Conservation (phyloP, 108 stramenopile species). For the Mayamaea pseudoterrestris region DNA sequence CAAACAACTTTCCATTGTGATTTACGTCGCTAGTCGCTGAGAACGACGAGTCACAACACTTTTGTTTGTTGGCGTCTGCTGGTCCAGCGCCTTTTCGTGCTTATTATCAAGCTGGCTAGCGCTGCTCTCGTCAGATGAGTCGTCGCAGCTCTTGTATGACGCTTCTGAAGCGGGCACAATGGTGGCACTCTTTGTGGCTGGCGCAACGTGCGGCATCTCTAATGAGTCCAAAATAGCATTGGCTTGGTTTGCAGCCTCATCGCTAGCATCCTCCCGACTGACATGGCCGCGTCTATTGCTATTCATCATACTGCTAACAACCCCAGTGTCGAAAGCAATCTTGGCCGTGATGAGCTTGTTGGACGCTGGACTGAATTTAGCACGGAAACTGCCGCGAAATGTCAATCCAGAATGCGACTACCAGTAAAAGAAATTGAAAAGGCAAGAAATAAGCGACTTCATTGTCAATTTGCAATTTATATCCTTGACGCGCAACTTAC, state of each 20-base stretch:
- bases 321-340: conserved; percentile 27
- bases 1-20: no score
- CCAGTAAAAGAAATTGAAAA: conserved; percentile 3
- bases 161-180: no score
- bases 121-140: conserved; percentile 22
- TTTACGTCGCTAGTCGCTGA: no score
- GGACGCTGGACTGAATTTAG: conserved; percentile 67
- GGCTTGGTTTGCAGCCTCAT: conserved; percentile 42
- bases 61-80: no score
- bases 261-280: conserved; percentile 24
- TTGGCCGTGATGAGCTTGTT: conserved; percentile 70
- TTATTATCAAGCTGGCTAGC: no score
- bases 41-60: no score
- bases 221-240: conserved; percentile 71
- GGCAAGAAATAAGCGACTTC: background rate
- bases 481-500: conserved; percentile 7
- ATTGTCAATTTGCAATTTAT: background rate
- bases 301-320: background rate
- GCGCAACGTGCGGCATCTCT: conserved; percentile 20
- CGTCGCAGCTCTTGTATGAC: no score
- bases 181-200: no score
- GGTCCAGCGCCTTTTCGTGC: no score
- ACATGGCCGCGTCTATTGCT: conserved; percentile 11
- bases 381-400: conserved; percentile 44
- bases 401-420: conserved; percentile 32